Evolutionary conservation across 2,329 filamentous ascomycete species (phyloP), one percentile per base, ranked within the genome.

Genomic region (Scedosporium aurantiacum): DNA sequence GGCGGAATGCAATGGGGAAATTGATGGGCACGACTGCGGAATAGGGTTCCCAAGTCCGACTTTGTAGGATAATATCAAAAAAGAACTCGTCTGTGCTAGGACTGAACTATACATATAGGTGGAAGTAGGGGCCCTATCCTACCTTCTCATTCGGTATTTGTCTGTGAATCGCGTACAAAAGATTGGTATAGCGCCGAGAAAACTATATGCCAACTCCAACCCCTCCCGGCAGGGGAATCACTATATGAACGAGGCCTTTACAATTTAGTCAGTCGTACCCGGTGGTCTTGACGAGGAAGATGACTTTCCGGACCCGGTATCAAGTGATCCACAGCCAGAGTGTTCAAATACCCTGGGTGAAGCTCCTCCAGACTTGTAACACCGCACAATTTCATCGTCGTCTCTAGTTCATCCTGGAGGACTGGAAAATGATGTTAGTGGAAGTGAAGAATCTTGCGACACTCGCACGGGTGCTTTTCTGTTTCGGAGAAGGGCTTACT

Each of bases 321-420:
- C 52, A 79, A 65, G 62, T 79, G 76, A 63, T 81, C 78, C 4
- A 80, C 72, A 1, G 73, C 75, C n/a, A 74, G 68, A 0, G 79
- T 80, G 62, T 87, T 85, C 25, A 88, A 70, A 68, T 86, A 73
- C 0, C 84, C 83, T 0, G 84, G 83, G 64, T 85, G 80, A 4
- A 84, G 77, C 67, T 86, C 78, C 60, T 81, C 77, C 8, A 88
- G 71, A 63, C 81, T 78, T 1, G 82, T 86, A 40, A 88, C 76
- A 1, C 86, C 86, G 62, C 85, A 81, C 69, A 87, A 77, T 27
- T 81, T 79, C 85, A 88, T 88, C 1, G 84, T 83, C 1, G 82
- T 86, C 65, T 85, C 80, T 3, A 88, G 70, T 68, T 89, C 85
- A 63, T 88, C 85, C 60, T 75, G 75, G 16, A 84, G 64, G 16